Base-by-base conservation (phyloP, 2,329 filamentous ascomycete genomes). In the Talaromyces sp. region DNA sequence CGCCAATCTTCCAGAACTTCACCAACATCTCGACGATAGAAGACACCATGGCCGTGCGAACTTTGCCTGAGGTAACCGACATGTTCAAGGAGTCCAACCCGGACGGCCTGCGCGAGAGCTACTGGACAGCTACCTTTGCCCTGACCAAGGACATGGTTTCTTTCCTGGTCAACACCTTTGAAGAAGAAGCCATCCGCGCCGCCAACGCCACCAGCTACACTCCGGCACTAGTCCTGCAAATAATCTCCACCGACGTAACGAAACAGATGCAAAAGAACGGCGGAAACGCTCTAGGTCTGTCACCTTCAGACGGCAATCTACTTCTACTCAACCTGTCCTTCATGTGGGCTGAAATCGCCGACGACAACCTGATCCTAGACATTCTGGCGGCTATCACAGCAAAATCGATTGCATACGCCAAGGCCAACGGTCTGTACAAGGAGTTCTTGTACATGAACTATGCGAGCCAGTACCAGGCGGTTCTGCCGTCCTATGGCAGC, bases 391-490 rank as follows among this genome's bases (percentile, higher is more conserved):
- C 64, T 8, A 67, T 76, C 61, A 64, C 70, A 46, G 58, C 66
- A 14, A 58, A 67, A 41, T 65, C 75, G 56, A 61, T 66, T 51
- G 63, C 68, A 59, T 58, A 69, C 64, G 69, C 72, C 60, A 65
- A 73, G 63, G 60, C 62, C 58, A 63, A 65, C 38, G 71, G 70
- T 0, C 35, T 77, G 5, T 62, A 64, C 32, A 64, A 69, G 13
- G 60, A 69, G 32, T 81, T 71, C 59, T 63, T 79, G 26, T 81
- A 81, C 64, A 77, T 81, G 74, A 82, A 81, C 65, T 81, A 81
- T 61, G 79, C 79, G 7, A 72, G 71, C 58, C 69, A 72, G 66
- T 76, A 69, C 59, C 77, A 82, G 64, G 72, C 76, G 62, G 72
- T 77, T 1, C 65, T 81, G 43, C 60, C 67, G 4, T 73, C 75